Evolutionary conservation across 2,329 filamentous ascomycete genomes (phyloP), one percentile per base, ranked within the genome.

Genomic region (Neoscytalidium dimidiatum): DNA sequence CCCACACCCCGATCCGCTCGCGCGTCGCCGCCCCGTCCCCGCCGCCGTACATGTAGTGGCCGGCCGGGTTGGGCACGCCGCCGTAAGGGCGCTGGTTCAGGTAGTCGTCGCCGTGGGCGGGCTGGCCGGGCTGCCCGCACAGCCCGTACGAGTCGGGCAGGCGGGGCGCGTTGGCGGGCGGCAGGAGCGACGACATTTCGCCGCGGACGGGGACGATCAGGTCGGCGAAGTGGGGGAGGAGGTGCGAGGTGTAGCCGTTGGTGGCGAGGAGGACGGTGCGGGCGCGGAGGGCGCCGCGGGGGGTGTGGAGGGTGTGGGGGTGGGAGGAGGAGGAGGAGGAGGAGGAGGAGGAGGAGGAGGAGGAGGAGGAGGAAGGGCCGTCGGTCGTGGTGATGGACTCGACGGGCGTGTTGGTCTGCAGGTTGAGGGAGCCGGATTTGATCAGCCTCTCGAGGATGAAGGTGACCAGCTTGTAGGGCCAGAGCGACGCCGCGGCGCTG

Each of bases 381-480:
- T 68, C 64, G 28, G 70, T 74, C 2, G 68, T 70, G n/a, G 76
- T 74, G 19, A 74, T 67, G 46, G 38, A 58, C 3, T 73, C 72
- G 1, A 88, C 90, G 0, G 90, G 86, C 17, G 91, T 94, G 65
- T 84, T 86, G 5, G 90, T 93, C 76, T 94, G 91, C 28, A 94
- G 81, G 71, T 93, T 93, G 71, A 93, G 87, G 9, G 72, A 74
- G 2, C 73, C 77, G 1, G 75, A 74, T 19, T 81, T 77, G 7
- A 85, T 71, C 0, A 92, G 82, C 8, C 80, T 76, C 72, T 91
- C 86, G 0, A 96, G 79, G 0, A 94, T 82, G 77, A 88, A 90
- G 1, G 87, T 81, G 1, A 96, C 88, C 19, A 96, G 85, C 78
- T 95, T 96, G 77, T 96, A 96, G 0, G 92, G 92, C 90, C 90